A percentile compares a stretch with the other conserved stretches of the same genome.
Evolutionary conservation across 129 eudicot genomes (phyloP).

Genomic region (Heracleum sosnowskyi): DNA sequence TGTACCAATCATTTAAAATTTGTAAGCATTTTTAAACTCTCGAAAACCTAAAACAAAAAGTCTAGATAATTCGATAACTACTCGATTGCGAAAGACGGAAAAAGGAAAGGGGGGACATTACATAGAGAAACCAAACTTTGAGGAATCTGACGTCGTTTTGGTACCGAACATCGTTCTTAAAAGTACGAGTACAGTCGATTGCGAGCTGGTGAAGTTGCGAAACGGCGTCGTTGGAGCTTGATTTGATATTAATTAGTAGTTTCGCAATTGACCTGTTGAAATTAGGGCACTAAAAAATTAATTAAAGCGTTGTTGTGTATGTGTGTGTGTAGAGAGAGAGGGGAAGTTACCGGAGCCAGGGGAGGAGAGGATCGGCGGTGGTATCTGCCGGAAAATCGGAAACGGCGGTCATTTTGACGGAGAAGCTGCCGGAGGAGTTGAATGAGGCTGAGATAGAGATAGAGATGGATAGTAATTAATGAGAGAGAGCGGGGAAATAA

Average conservation of each 20-base stretch:
- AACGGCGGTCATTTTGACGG: constrained; percentile 21
- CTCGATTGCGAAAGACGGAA: not conserved
- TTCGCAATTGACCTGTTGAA: constrained; percentile 50
- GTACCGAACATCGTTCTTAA: constrained; percentile 43
- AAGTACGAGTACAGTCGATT: constrained; percentile 39
- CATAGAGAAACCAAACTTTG: constrained; percentile 79
- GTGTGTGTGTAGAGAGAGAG: not conserved
- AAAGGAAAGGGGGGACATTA: constrained; percentile 14
- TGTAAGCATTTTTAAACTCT: not conserved
- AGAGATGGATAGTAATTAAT: too few species aligned
- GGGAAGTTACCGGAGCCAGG: constrained; percentile 47
- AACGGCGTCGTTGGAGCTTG: constrained; percentile 5
- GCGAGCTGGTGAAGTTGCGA: constrained; percentile 32
- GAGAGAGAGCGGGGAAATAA: too few species aligned
- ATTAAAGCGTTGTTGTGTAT: not conserved
- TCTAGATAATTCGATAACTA: not conserved
- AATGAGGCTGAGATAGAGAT: too few species aligned
- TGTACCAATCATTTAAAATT: constrained; percentile 16
- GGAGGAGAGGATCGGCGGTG: constrained; percentile 50
- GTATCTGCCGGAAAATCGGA: constrained; percentile 19
- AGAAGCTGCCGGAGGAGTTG: too few species aligned
- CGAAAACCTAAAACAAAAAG: not conserved
- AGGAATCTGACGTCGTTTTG: constrained; percentile 71
- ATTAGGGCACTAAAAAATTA: not conserved
- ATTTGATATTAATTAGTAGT: constrained; percentile 27